Conservation (phyloP, 768 basidiomycete genomes). For the Tylopilus felleus region DNA sequence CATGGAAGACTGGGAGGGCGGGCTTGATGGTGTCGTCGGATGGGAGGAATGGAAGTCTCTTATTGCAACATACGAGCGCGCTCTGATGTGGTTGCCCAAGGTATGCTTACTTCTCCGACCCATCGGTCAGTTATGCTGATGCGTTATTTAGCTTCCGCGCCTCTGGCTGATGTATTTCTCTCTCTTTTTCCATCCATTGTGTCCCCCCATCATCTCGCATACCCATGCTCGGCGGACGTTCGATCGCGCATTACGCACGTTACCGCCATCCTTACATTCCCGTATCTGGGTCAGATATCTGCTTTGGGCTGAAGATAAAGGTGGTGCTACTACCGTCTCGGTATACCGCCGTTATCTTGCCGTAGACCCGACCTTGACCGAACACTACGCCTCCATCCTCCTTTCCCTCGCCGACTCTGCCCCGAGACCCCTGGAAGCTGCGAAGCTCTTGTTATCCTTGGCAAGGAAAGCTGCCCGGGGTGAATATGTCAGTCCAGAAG, state of each 20-base stretch:
- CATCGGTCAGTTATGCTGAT: conserved; percentile 3
- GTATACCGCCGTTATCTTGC: conserved; percentile 89
- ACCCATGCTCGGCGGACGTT: conserved; percentile 93
- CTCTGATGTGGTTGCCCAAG: conserved; percentile 91
- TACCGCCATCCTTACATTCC: conserved; percentile 88
- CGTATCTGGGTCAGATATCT: conserved; percentile 94
- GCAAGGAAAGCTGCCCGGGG: conserved; percentile 82
- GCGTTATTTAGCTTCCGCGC: conserved; percentile 67
- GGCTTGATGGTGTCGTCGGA: conserved; percentile 85
- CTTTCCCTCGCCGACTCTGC: conserved; percentile 54
- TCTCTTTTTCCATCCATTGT: conserved; percentile 84
- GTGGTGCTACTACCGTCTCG: conserved; percentile 71
- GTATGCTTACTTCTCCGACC: conserved; percentile 40
- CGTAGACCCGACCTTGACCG: conserved; percentile 77
- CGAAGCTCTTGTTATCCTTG: conserved; percentile 81
- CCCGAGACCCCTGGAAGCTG: conserved; percentile 86
- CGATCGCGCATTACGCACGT: conserved; percentile 89
- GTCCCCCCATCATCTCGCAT: conserved; percentile 78
- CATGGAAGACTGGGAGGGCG: conserved; percentile 80
- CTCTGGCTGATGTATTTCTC: conserved; percentile 94
- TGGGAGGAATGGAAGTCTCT: conserved; percentile 95
- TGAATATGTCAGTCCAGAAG: conserved; percentile 82
- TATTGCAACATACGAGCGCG: conserved; percentile 85
- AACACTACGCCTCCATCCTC: conserved; percentile 69
- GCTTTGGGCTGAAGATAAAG: conserved; percentile 82